phyloP scores from a whole-genome alignment of 345 rosid genomes.

The Arabidopsis thaliana region TAIR10.1 NC_003070.9:30374501-30375000 shows the following conservation, averaged over 20 bases:
- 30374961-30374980: constrained; percentile 93
- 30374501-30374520: neutral
- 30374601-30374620: constrained; percentile 94
- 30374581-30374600: constrained; percentile 90
- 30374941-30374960: constrained; percentile 86
- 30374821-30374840: constrained; percentile 90
- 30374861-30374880: neutral
- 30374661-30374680: neutral
- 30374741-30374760: constrained; percentile 97
- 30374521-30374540: constrained; percentile 64
- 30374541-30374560: constrained; percentile 84
- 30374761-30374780: constrained; percentile 95
- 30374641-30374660: constrained; percentile 54
- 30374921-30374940: constrained; percentile 96
- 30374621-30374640: constrained; percentile 95
- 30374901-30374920: constrained; percentile 64
- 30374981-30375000: constrained; percentile 87
- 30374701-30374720: neutral
- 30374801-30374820: constrained; percentile 78
- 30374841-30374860: constrained; percentile 66
- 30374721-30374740: constrained; percentile 24
- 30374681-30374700: constrained; percentile 16
- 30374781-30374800: constrained; percentile 80
- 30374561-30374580: constrained; percentile 89
- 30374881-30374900: neutral